Evolutionary conservation across 352 stramenopile genomes (phyloP).

Genomic region (Hyaloperonospora arabidopsidis): DNA sequence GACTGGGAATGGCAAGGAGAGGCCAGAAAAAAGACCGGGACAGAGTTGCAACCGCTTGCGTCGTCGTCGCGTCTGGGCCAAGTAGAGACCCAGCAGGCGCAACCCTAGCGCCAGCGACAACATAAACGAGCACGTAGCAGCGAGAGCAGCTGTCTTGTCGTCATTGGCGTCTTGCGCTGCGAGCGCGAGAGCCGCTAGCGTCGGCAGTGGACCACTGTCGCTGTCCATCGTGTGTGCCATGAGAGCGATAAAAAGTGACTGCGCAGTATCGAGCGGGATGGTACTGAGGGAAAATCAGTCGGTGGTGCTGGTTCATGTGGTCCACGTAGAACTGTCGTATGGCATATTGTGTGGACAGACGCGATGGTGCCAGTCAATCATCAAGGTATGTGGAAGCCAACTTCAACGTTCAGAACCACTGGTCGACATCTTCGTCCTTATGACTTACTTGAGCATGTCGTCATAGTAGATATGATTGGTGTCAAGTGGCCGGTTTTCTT

Average conservation of each 20-base stretch:
- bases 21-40: slow-evolving; percentile 8
- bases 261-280: too few species aligned
- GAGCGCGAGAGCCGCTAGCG: slow-evolving; percentile 11
- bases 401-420: too few species aligned
- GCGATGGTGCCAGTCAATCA: too few species aligned
- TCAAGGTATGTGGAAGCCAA: too few species aligned
- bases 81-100: slow-evolving; percentile 31
- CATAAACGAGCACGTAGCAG: slow-evolving; percentile 55
- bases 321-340: background rate
- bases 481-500: slow-evolving; percentile 10
- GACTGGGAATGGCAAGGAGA: slow-evolving; percentile 23
- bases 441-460: too few species aligned
- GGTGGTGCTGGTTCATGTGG: background rate
- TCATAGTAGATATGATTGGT: background rate
- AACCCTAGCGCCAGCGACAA: slow-evolving; percentile 42
- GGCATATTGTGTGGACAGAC: background rate
- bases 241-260: slow-evolving; percentile 7
- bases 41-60: slow-evolving; percentile 18
- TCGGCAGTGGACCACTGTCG: slow-evolving; percentile 13
- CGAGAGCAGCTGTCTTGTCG: slow-evolving; percentile 45
- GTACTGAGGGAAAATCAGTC: background rate
- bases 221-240: slow-evolving; percentile 14
- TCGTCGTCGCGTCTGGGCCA: slow-evolving; percentile 22
- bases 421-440: too few species aligned
- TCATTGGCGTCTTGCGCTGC: slow-evolving; percentile 16